These are phyloP conservation scores for Fusarium heterosporum DNA, from an alignment of 2,329 filamentous ascomycete genomes.

Conservation along the genomic window DNA sequence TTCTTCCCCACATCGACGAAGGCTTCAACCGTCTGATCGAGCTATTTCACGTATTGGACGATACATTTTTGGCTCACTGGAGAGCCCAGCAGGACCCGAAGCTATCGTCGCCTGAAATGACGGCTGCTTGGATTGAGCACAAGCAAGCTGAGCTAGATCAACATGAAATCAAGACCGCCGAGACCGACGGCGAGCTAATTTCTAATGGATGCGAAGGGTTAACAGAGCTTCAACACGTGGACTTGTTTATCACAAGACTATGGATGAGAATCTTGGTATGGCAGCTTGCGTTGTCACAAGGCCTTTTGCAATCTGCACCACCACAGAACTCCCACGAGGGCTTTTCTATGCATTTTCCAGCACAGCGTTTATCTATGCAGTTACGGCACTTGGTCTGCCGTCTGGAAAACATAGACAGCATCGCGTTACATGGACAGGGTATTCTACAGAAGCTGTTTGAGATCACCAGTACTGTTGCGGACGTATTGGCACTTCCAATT, in stretches of 20 bases:
- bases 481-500: slow-evolving; percentile 65
- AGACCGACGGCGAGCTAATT: slow-evolving; percentile 43
- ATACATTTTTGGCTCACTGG: slow-evolving; percentile 54
- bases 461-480: slow-evolving; percentile 69
- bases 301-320: slow-evolving; percentile 52
- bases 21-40: slow-evolving; percentile 54
- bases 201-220: slow-evolving; percentile 45
- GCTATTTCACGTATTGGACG: slow-evolving; percentile 55
- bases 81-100: slow-evolving; percentile 46
- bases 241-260: slow-evolving; percentile 55
- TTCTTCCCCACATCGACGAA: slow-evolving; percentile 51
- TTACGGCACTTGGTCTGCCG: slow-evolving; percentile 53
- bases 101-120: slow-evolving; percentile 41
- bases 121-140: slow-evolving; percentile 54
- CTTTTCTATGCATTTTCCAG: slow-evolving; percentile 56
- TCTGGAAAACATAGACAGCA: slow-evolving; percentile 54
- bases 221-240: slow-evolving; percentile 55
- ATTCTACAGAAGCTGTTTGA: slow-evolving; percentile 70
- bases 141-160: slow-evolving; percentile 56
- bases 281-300: slow-evolving; percentile 56
- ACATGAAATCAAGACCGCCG: slow-evolving; percentile 51
- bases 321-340: slow-evolving; percentile 51
- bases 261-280: slow-evolving; percentile 58
- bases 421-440: slow-evolving; percentile 67
- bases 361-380: slow-evolving; percentile 52